A percentile compares a stretch with the other conserved stretches of the same genome.
Evolutionary conservation across 371 early-diverging fungal species (phyloP).

Genomic region (Actinomucor elegans): DNA sequence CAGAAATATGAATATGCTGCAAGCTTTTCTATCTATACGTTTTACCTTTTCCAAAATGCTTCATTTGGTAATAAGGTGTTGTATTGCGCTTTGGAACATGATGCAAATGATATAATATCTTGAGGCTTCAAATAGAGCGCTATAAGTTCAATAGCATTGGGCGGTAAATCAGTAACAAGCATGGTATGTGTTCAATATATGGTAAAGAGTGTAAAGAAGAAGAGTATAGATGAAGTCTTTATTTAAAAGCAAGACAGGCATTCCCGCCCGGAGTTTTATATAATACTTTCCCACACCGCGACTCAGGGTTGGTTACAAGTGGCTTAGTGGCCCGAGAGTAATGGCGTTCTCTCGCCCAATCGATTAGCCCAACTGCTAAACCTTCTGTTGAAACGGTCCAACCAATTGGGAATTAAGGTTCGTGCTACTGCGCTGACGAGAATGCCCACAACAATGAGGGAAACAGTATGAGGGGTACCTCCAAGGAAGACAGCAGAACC

Average conservation of each 20-base stretch:
- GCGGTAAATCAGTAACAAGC: neutral
- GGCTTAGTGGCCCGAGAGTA: conserved; percentile 20
- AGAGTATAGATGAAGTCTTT: neutral
- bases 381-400: conserved; percentile 38
- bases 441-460: conserved; percentile 43
- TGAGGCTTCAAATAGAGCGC: conserved; percentile 1
- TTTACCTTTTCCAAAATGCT: conserved; percentile 32
- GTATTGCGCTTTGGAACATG: neutral
- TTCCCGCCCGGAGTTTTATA: neutral
- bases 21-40: neutral
- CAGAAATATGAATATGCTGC: neutral
- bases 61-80: neutral
- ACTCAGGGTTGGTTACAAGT: neutral
- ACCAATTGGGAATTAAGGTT: conserved; percentile 41
- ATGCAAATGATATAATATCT: neutral
- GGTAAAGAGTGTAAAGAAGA: neutral
- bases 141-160: neutral
- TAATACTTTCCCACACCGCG: neutral
- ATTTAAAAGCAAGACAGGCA: too few relatives aligned
- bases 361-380: conserved; percentile 37
- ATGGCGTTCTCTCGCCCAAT: conserved; percentile 45
- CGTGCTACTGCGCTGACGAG: conserved; percentile 45
- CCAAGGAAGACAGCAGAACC: conserved; percentile 34
- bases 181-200: neutral
- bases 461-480: conserved; percentile 31